Evolutionary conservation across 257 asterid species (phyloP).

Genomic region (Solanum clarkiae): DNA sequence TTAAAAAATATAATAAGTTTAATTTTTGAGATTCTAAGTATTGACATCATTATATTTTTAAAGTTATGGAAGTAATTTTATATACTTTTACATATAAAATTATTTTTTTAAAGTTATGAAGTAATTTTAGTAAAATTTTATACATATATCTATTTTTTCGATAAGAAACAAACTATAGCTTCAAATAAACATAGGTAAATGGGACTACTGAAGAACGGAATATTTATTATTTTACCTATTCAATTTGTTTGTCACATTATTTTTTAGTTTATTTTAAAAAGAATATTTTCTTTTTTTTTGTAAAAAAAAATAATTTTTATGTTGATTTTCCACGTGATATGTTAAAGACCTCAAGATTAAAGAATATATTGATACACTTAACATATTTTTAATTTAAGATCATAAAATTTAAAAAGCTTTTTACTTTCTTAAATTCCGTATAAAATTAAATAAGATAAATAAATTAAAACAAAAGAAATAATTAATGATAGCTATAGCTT

Average conservation of each 20-base stretch:
- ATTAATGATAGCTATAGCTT: too few species aligned
- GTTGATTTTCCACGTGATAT: too few species aligned
- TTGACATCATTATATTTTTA: background rate
- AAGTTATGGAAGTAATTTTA: background rate
- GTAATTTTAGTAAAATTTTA: background rate
- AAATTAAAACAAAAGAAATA: background rate
- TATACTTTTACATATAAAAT: background rate
- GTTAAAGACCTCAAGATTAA: too few species aligned
- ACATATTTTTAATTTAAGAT: too few species aligned
- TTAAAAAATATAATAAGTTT: background rate
- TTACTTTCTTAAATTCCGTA: rapidly evolving
- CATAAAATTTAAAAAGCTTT: background rate
- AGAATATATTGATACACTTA: too few species aligned
- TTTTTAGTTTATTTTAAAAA: too few species aligned
- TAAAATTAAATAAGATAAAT: background rate
- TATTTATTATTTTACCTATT: too few species aligned
- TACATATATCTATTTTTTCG: background rate
- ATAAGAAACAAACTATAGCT: background rate
- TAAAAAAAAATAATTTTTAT: too few species aligned
- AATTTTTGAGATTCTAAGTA: background rate
- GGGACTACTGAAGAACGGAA: too few species aligned
- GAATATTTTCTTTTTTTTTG: too few species aligned
- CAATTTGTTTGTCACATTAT: too few species aligned
- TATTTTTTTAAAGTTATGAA: background rate
- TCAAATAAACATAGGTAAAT: background rate